Evolutionary conservation across 257 asterid species (phyloP).

Genomic region (Mitragyna speciosa): DNA sequence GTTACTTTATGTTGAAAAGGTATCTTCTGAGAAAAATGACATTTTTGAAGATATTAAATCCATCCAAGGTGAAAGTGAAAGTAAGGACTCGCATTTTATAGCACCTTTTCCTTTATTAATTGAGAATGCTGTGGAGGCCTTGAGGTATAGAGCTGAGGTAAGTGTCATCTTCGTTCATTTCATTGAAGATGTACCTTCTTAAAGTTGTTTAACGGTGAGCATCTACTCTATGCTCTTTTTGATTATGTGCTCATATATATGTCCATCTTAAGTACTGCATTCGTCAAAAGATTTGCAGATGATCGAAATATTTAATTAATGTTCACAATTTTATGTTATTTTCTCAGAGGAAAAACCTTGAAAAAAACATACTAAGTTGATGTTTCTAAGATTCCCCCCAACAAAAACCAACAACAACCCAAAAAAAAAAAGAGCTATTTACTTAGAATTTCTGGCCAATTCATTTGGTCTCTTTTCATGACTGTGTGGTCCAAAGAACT

Average conservation of each 20-base stretch:
- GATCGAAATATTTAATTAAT: neutral
- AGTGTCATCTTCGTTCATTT: neutral
- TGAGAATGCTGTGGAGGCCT: slow-evolving; percentile 84
- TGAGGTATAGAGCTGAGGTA: slow-evolving; percentile 98
- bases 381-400: no score
- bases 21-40: slow-evolving; percentile 67
- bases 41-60: slow-evolving; percentile 77
- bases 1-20: slow-evolving; percentile 43
- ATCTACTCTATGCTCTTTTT: neutral
- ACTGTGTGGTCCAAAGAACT: neutral
- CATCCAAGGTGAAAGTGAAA: slow-evolving; percentile 65
- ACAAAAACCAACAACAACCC: no score
- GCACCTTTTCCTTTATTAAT: slow-evolving; percentile 87
- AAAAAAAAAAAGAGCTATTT: neutral
- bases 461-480: neutral
- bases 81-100: slow-evolving; percentile 60
- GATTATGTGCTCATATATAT: neutral
- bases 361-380: neutral
- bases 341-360: neutral
- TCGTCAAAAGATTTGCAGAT: neutral
- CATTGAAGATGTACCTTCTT: neutral
- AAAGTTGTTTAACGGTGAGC: neutral
- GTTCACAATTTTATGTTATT: neutral
- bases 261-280: neutral
- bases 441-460: neutral